phyloP scores from a whole-genome alignment of 2,329 filamentous ascomycete genomes.

The Fusarium sp. region DNA sequence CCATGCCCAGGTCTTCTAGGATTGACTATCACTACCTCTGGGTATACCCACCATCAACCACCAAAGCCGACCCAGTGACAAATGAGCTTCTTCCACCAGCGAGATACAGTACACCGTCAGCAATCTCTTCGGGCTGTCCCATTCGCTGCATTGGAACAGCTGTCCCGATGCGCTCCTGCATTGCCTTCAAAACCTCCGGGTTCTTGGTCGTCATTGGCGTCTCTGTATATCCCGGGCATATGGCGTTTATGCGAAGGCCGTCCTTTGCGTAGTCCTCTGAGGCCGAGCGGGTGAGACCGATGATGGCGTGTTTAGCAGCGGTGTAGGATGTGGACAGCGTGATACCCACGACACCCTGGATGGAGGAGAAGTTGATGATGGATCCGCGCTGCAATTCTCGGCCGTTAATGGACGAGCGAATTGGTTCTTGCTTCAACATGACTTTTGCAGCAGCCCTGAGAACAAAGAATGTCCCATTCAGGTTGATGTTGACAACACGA shows the following conservation, averaged over 20 bases:
- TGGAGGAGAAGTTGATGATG: conserved; percentile 40
- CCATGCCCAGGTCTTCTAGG: too few species aligned
- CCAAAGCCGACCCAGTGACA: conserved; percentile 38
- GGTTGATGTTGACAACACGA: conserved; percentile 58
- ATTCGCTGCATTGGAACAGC: conserved; percentile 50
- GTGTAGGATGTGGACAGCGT: conserved; percentile 39
- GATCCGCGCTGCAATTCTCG: conserved; percentile 34
- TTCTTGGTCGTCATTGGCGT: conserved; percentile 51
- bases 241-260: conserved; percentile 57
- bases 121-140: conserved; percentile 49
- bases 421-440: conserved; percentile 60
- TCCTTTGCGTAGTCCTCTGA: conserved; percentile 59
- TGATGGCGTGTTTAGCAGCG: conserved; percentile 37
- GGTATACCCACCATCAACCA: conserved; percentile 40
- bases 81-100: conserved; percentile 43
- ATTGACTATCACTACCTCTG: conserved; percentile 15
- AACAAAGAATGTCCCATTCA: conserved; percentile 59
- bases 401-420: conserved; percentile 53
- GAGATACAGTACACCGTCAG: conserved; percentile 49
- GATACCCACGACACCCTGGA: conserved; percentile 37
- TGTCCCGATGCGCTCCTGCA: conserved; percentile 38
- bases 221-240: conserved; percentile 52
- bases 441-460: conserved; percentile 56
- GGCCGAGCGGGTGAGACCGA: conserved; percentile 49
- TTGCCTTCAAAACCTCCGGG: conserved; percentile 48